Base-by-base conservation (phyloP, 306 rosid genomes). In the Styphnolobium japonicum region DNA sequence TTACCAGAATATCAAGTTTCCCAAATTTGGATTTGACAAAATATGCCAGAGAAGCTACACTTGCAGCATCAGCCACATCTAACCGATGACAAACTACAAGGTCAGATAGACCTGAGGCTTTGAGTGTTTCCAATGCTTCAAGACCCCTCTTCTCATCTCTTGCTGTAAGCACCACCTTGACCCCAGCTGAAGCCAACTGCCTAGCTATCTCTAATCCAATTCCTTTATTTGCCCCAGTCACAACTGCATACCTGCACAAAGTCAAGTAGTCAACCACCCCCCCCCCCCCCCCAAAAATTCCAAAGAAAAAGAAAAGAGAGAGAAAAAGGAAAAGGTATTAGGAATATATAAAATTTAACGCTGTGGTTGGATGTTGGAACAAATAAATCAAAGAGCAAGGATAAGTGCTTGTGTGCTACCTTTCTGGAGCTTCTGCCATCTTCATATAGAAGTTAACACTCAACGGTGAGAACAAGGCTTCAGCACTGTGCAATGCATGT, bases 1-100 rank as follows among this genome's bases (percentile, higher is more conserved):
- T 39, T 66, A 67, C 73, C 73, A 67, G 39, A 22, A 67, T 67
- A 23, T 67, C 73, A 43, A 67, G 73, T 11, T 67, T 67, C 6
- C 73, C 56, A 14, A 67, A 67, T 4, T 43, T 36, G 36, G 39
- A 22, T 67, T 15, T 42, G 56, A 67, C 23, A 21, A 67, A 67
- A 22, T 42, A 3, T 0, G 73, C 56, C 4, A 67, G 37, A 23
- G 73, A 29, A 45, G 75, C 19, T 0, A 46, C 58, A 29, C 60
- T 69, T 21, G 75, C 43, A 48, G 60, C 43, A 48, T 68, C 40
- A 9, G 58, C 22, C 5, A 68, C 74, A 45, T 45, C 74, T 14
- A 68, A 58, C 39, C 25, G 39, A 68, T 68, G 58, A 10, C 45
- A 68, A 45, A 43, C 15, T 57, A 68, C 42, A 45, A 12, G 57